Evolutionary conservation across 768 basidiomycete genomes (phyloP).

Genomic region (Mrakia gelida): DNA sequence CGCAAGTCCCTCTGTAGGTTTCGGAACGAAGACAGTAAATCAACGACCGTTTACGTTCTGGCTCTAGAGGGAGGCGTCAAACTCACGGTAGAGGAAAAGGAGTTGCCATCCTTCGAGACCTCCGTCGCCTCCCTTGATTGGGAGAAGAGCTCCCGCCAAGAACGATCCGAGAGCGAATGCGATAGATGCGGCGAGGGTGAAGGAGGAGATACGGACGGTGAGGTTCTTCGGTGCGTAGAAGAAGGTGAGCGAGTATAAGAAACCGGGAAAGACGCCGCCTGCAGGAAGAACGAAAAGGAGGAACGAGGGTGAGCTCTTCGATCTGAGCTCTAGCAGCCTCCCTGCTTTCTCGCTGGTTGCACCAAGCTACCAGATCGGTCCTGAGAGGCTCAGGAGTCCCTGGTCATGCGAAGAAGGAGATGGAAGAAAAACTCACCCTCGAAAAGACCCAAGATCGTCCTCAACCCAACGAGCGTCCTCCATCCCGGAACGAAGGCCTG

Average conservation of each 20-base stretch:
- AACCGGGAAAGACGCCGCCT: conserved; percentile 32
- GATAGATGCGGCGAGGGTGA: conserved; percentile 28
- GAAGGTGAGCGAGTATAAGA: conserved; percentile 26
- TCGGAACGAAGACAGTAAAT: too few relatives aligned
- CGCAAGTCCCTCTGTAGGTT: not conserved
- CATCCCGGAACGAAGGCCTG: conserved; percentile 25
- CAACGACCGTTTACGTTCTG: too few relatives aligned
- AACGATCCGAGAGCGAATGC: conserved; percentile 26
- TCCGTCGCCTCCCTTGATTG: not conserved
- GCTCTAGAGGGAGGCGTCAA: not conserved
- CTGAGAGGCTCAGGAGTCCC: not conserved
- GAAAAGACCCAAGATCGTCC: conserved; percentile 25
- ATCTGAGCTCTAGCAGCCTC: too few relatives aligned
- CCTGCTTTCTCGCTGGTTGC: too few relatives aligned
- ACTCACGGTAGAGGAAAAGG: conserved; percentile 25
- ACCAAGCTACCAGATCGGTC: not conserved
- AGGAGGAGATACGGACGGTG: conserved; percentile 22
- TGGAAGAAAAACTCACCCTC: conserved; percentile 8
- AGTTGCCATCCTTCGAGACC: conserved; percentile 19
- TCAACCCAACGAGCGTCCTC: conserved; percentile 16
- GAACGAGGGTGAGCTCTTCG: not conserved
- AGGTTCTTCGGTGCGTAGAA: conserved; percentile 25
- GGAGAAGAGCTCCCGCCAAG: conserved; percentile 14
- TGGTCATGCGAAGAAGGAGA: not conserved
- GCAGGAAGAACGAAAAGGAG: not conserved